phyloP scores from a whole-genome alignment of 345 rosid species.

The Cardamine chenopodiifolia region DNA sequence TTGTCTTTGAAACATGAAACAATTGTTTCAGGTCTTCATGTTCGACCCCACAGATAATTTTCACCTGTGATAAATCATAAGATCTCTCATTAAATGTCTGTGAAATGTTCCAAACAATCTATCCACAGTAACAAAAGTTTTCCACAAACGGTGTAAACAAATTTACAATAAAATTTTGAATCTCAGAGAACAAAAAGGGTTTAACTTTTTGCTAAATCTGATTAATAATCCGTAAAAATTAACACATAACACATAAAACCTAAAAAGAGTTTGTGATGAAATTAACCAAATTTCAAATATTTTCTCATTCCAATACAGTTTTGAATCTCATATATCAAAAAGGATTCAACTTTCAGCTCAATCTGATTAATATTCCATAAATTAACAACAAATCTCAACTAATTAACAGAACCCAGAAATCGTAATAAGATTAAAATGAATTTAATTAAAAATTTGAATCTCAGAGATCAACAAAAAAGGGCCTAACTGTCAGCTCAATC shows the following conservation, averaged over 20 bases:
- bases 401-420: constrained; percentile 10
- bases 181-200: not conserved
- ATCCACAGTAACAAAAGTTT: not conserved
- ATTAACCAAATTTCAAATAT: not conserved
- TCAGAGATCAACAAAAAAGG: not conserved
- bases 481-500: not conserved
- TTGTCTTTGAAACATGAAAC: constrained; percentile 61
- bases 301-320: not conserved
- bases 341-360: constrained; percentile 1
- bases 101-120: constrained; percentile 12
- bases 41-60: constrained; percentile 68
- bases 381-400: not conserved
- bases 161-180: not conserved
- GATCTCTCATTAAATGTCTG: not conserved
- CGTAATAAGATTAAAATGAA: not conserved
- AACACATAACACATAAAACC: not conserved
- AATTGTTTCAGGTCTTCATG: constrained; percentile 83
- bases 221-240: not conserved
- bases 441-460: not conserved
- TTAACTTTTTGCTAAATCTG: not conserved
- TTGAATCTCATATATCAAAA: not conserved
- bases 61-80: constrained; percentile 52
- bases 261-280: not conserved
- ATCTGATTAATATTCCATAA: not conserved
- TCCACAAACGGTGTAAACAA: not conserved